Evolutionary conservation across 805 yeast species (phyloP).

Genomic region (Schwanniomyces sp.): DNA sequence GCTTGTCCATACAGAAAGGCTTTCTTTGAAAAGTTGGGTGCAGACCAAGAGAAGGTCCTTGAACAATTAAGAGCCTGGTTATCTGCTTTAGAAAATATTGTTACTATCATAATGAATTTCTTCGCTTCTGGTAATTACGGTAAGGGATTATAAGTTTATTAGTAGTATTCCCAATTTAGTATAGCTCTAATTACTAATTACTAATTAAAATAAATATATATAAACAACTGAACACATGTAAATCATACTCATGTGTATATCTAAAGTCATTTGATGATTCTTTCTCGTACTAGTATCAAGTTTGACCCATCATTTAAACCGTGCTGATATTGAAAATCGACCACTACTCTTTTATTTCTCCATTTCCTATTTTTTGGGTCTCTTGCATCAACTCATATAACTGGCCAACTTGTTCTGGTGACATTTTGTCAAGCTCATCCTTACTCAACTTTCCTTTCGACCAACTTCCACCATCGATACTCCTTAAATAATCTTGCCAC

Average conservation of each 20-base stretch:
- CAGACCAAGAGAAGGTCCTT: slow-evolving; percentile 65
- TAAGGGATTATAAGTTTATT: slow-evolving; percentile 63
- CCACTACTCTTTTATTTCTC: background rate
- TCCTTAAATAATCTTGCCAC: slow-evolving; percentile 84
- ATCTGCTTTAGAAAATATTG: slow-evolving; percentile 71
- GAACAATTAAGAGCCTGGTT: slow-evolving; percentile 74
- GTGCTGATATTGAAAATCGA: no score
- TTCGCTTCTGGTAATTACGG: slow-evolving; percentile 81
- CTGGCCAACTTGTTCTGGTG: slow-evolving; percentile 88
- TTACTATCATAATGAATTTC: slow-evolving; percentile 69
- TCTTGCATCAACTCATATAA: slow-evolving; percentile 76
- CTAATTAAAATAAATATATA: background rate
- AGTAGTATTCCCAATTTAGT: no score
- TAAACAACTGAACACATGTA: background rate
- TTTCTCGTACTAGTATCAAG: no score
- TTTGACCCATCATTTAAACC: no score
- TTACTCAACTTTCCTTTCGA: slow-evolving; percentile 51
- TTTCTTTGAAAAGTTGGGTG: slow-evolving; percentile 79
- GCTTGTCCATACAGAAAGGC: slow-evolving; percentile 91
- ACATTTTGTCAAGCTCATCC: slow-evolving; percentile 73
- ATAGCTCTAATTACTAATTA: background rate
- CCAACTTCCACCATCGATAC: slow-evolving; percentile 51
- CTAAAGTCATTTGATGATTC: no score
- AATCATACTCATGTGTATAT: background rate
- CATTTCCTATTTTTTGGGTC: slow-evolving; percentile 41